Base-by-base conservation (phyloP, 2,329 filamentous ascomycete species). In the Ascocoryne sarcoides region DNA sequence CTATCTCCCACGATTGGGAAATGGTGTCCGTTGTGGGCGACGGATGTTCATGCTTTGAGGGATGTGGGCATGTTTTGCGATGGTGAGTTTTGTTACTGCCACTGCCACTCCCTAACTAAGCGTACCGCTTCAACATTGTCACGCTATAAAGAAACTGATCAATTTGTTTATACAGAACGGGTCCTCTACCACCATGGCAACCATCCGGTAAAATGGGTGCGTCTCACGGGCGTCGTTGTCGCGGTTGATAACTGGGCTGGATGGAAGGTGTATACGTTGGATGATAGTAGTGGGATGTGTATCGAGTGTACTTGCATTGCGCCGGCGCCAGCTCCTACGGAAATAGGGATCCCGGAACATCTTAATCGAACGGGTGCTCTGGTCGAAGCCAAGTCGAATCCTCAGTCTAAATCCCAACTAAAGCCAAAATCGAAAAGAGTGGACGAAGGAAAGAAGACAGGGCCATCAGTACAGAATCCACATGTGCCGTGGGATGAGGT, bases 161-260 rank as follows among this genome's bases (percentile, higher is more conserved):
- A n/a, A n/a, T n/a, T n/a, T n/a, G n/a, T n/a, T n/a, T n/a, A n/a
- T n/a, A n/a, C 66, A 71, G 68, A 68, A 36, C 71, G 76, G 53
- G 64, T 71, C 47, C 65, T 80, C 23, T 80, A 70, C 57, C 87
- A 88, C 60, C 70, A 79, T 63, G 62, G 69, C 36, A 89, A 88
- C 59, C 77, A 89, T 50, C 84, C 84, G 0, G 76, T 90, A 51
- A 76, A 78, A 69, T 89, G 80, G 75, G 74, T 84, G 39, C 78
- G 80, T 46, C 61, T 89, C 21, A 71, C 78, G 5, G 85, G 85
- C 20, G 61, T 87, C 7, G 70, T 90, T 16, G 78, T 88, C 40
- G 75, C 73, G 10, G 62, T 77, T 26, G 70, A 76, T 47, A 68
- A 76, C 16, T 71, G 65, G 41, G 47, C 53, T 26, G 61, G 61